A percentile compares a stretch with the other conserved stretches of the same genome.
Evolutionary conservation across 148 eudicot species (phyloP).

Genomic region (Suaeda aralocaspica): DNA sequence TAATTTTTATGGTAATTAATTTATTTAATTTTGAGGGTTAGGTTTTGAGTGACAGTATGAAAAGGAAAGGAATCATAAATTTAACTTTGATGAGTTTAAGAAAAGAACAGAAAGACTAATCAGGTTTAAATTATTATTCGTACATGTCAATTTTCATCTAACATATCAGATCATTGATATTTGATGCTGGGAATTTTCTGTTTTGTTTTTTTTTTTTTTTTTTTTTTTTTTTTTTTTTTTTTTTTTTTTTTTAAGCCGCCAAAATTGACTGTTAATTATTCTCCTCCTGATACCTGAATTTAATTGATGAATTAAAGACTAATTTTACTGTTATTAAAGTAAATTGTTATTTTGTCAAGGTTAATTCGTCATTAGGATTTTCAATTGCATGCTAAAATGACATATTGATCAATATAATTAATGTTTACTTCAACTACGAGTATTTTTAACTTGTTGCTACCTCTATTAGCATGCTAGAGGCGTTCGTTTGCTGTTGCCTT

Average conservation of each 20-base stretch:
- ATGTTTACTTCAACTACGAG: too few relatives aligned
- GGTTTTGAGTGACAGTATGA: background rate
- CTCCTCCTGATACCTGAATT: background rate
- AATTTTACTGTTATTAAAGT: too few relatives aligned
- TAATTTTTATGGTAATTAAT: too few relatives aligned
- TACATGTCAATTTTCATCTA: constrained; percentile 13
- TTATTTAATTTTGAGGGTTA: background rate
- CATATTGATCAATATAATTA: too few relatives aligned
- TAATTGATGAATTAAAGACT: background rate
- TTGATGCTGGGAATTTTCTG: too few relatives aligned
- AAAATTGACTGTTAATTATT: background rate
- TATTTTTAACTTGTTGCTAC: too few relatives aligned
- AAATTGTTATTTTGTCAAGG: too few relatives aligned
- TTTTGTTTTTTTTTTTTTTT: background rate
- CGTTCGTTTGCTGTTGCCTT: too few relatives aligned
- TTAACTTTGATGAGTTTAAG: background rate
- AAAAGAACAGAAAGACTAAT: background rate
- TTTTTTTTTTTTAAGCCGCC: background rate
- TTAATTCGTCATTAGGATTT: too few relatives aligned
- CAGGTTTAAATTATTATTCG: too few relatives aligned
- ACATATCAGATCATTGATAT: background rate
- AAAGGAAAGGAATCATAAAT: background rate
- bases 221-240: background rate
- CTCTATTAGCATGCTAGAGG: too few relatives aligned
- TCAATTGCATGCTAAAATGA: too few relatives aligned